A percentile compares a stretch with the other conserved stretches of the same genome.
Conservation (phyloP, 257 asterid genomes). For the Leptodermis oblonga region DNA sequence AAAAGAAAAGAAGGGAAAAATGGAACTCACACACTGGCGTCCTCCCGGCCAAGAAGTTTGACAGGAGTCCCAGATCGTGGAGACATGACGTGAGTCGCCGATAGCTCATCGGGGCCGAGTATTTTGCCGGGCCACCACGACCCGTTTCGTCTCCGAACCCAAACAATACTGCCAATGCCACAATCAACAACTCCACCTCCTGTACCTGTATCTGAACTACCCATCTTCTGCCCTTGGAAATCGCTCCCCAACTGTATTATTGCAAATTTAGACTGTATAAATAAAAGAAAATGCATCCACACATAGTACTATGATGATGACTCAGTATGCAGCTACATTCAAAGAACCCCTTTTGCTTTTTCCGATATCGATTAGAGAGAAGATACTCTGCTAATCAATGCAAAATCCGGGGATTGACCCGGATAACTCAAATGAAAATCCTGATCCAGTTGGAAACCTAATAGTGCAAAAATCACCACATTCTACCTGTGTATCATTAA, state of each 20-base stretch:
- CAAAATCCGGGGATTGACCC: neutral
- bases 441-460: neutral
- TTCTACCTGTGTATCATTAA: too few species aligned
- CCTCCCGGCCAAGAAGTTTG: conserved; percentile 98
- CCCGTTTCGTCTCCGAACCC: conserved; percentile 98
- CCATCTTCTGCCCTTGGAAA: conserved; percentile 36
- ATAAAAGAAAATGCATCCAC: conserved; percentile 4
- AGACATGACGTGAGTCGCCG: conserved; percentile 75
- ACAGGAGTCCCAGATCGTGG: conserved; percentile 99
- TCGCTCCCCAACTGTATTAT: neutral
- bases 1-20: neutral
- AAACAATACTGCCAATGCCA: conserved; percentile 93
- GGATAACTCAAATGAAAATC: neutral
- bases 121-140: conserved; percentile 99
- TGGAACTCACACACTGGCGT: conserved; percentile 92
- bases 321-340: neutral
- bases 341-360: too few species aligned
- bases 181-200: conserved; percentile 57
- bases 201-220: conserved; percentile 69
- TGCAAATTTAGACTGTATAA: too few species aligned
- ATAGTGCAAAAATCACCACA: neutral
- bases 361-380: too few species aligned
- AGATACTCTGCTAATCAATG: neutral
- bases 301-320: neutral
- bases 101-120: conserved; percentile 82